A percentile compares a stretch with the other conserved stretches of the same genome.
Conservation (phyloP, 306 rosid species). For the Sicyos edulis region DNA sequence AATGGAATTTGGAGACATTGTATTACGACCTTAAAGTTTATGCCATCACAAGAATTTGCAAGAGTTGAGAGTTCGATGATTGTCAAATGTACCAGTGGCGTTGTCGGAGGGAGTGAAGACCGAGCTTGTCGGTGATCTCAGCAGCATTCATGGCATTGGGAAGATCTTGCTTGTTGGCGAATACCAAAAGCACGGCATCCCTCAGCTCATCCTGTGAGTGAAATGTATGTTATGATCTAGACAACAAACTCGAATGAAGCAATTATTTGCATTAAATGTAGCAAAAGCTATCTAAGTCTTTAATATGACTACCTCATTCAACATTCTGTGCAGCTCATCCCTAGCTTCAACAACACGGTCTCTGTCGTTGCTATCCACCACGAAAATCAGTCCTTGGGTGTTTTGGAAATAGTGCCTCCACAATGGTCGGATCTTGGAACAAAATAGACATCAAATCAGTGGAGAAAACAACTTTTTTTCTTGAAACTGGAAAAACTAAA, state of each 20-base stretch:
- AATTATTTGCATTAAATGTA: not conserved
- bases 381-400: conserved; percentile 69
- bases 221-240: conserved; percentile 8
- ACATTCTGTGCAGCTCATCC: conserved; percentile 64
- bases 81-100: conserved; percentile 47
- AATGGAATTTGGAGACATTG: not conserved
- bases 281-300: not conserved
- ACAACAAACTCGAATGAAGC: not conserved
- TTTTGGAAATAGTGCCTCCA: conserved; percentile 77
- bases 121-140: conserved; percentile 57
- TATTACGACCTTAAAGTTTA: not conserved
- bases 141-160: conserved; percentile 75
- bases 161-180: conserved; percentile 73
- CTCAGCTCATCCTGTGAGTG: conserved; percentile 46
- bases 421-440: conserved; percentile 44
- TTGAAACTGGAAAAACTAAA: no score
- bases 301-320: conserved; percentile 45
- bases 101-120: conserved; percentile 59
- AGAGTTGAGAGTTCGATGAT: not conserved
- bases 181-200: conserved; percentile 64
- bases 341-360: conserved; percentile 70
- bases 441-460: conserved; percentile 1
- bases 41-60: not conserved
- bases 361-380: conserved; percentile 66
- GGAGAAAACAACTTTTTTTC: not conserved